These are phyloP conservation scores for Nicotiana undulata DNA, from an alignment of 257 asterid species.

Conservation along the genomic window DNA sequence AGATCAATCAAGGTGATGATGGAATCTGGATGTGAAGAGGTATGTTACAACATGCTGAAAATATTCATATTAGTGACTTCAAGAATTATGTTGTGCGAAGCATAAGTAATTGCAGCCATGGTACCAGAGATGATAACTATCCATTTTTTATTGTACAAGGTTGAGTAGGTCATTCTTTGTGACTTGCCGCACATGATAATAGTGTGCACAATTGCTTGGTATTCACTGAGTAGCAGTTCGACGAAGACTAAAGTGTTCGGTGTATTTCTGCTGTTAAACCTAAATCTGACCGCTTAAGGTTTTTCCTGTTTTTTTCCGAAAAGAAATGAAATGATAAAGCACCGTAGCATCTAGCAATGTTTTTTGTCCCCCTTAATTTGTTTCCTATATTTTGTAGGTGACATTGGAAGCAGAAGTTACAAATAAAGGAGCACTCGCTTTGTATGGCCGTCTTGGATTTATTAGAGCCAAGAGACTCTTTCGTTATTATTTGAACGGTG, in stretches of 20 bases:
- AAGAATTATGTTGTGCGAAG: neutral
- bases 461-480: constrained; percentile 90
- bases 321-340: neutral
- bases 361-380: neutral
- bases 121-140: neutral
- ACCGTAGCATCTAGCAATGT: neutral
- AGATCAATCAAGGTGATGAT: constrained; percentile 76
- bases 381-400: constrained; percentile 29
- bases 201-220: neutral
- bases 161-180: neutral
- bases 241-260: neutral
- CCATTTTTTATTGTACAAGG: neutral
- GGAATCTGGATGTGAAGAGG: constrained; percentile 97
- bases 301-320: neutral
- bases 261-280: neutral
- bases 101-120: neutral
- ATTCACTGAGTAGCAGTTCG: neutral
- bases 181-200: neutral
- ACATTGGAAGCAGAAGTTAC: constrained; percentile 96
- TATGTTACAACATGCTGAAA: constrained; percentile 15
- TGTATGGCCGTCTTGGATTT: constrained; percentile 90
- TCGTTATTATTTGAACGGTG: constrained; percentile 88
- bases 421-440: constrained; percentile 87
- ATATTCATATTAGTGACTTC: neutral
- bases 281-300: neutral